Evolutionary conservation across 1,284 basidiomycete genomes (phyloP), one percentile per base, ranked within the genome.

Genomic region (Cutaneotrichosporon sp.): DNA sequence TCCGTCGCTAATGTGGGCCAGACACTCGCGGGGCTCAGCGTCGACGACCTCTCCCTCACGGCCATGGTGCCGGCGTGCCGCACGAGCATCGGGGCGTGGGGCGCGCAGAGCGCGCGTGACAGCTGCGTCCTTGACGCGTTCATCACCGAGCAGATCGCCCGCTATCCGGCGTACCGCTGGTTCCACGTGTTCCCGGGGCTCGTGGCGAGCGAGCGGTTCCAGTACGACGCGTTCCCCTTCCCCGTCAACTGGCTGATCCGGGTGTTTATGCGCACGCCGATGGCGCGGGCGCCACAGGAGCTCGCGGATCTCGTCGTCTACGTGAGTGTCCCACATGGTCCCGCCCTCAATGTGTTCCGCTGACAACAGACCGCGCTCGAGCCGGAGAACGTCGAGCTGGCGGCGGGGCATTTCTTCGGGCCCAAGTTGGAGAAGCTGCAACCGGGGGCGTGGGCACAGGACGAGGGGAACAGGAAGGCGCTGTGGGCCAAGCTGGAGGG

Each of bases 41-140:
- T 49, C 25, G 47, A 49, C 27, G 47, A 49, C 47, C 47, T 49
- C 27, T 27, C 24, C 47, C 47, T 49, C 47, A 24, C 18, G 5
- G 7, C 24, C 25, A n/a, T 27, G 25, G 18, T 45, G 16, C 18
- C 43, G 18, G 43, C 16, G 13, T 29, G 47, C 47, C 3, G 27
- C 27, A 49, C 47, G 25, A 14, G 13, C 47, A 8, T 49, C 2
- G 47, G 47, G 14, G 24, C 25, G 5, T 49, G 24, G 24, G 13
- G 8, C 4, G 47, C 47, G 5, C 47, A 49, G 47, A 49, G 47
- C 47, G 24, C 24, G 6, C 47, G 47, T 5, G 47, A 49, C 47
- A 16, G 13, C 11, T 16, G 24, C 25, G 47, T 49, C 24, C 47
- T 29, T 8, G 47, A 49, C 47, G 24, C 27, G 47, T 49, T 49